phyloP scores from a whole-genome alignment of 352 stramenopile genomes.

The Heterotrichella gracilis region DNA sequence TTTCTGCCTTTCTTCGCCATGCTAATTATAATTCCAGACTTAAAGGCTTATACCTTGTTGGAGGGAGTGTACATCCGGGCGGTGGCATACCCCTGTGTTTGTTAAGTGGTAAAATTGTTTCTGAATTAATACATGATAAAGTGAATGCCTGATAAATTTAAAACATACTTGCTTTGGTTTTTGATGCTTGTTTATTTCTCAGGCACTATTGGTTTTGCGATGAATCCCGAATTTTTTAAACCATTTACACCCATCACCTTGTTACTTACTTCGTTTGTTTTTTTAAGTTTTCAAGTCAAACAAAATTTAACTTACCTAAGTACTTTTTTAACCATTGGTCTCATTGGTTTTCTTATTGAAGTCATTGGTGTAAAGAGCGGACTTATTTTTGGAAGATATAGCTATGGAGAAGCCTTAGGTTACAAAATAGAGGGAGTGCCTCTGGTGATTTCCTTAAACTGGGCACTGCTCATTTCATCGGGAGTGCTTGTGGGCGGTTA shows the following conservation, averaged over 20 bases:
- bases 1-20: background rate
- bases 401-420: background rate
- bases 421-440: background rate
- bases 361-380: background rate
- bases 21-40: background rate
- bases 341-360: background rate
- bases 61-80: background rate
- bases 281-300: background rate
- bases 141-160: background rate
- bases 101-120: background rate
- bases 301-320: background rate
- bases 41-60: background rate
- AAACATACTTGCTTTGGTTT: constrained; percentile 1
- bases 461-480: background rate
- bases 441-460: background rate
- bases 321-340: background rate
- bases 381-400: background rate
- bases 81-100: background rate
- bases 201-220: background rate
- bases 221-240: background rate
- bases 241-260: background rate
- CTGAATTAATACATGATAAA: background rate
- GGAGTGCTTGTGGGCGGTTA: background rate
- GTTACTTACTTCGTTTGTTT: background rate
- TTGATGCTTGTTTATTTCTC: background rate